These are phyloP conservation scores for Carallia pectinifolia DNA, from an alignment of 345 rosid species.

Conservation along the genomic window DNA sequence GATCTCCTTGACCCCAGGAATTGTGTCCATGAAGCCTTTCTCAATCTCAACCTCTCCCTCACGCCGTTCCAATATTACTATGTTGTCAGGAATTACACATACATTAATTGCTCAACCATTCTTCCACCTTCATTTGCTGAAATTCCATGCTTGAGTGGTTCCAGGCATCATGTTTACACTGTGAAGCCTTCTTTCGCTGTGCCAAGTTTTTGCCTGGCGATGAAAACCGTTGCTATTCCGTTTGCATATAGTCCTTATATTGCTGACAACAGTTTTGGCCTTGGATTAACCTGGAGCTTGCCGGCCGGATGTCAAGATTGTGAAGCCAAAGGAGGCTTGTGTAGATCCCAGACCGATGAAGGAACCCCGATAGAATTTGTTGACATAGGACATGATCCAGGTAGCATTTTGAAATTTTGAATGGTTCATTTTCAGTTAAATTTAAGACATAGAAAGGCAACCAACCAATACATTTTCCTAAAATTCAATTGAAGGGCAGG, in stretches of 20 bases:
- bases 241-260: conserved; percentile 52
- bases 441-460: too few species aligned
- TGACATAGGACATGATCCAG: neutral
- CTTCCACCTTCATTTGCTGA: conserved; percentile 28
- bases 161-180: conserved; percentile 41
- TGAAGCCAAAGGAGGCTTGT: conserved; percentile 2
- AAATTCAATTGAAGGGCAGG: too few species aligned
- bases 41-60: conserved; percentile 50
- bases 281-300: conserved; percentile 53
- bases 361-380: too few species aligned
- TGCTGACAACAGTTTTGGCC: conserved; percentile 55
- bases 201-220: conserved; percentile 38
- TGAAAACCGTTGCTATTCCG: conserved; percentile 57
- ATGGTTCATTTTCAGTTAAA: too few species aligned
- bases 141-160: conserved; percentile 55
- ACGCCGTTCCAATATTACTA: conserved; percentile 53
- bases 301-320: conserved; percentile 17
- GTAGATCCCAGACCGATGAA: neutral
- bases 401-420: neutral
- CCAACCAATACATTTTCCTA: too few species aligned
- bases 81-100: conserved; percentile 43
- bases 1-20: conserved; percentile 48
- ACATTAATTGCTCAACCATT: conserved; percentile 51
- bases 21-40: conserved; percentile 60
- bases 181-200: conserved; percentile 23